phyloP scores from a whole-genome alignment of 768 basidiomycete genomes.

The Gelatoporia subvermispora region DNA sequence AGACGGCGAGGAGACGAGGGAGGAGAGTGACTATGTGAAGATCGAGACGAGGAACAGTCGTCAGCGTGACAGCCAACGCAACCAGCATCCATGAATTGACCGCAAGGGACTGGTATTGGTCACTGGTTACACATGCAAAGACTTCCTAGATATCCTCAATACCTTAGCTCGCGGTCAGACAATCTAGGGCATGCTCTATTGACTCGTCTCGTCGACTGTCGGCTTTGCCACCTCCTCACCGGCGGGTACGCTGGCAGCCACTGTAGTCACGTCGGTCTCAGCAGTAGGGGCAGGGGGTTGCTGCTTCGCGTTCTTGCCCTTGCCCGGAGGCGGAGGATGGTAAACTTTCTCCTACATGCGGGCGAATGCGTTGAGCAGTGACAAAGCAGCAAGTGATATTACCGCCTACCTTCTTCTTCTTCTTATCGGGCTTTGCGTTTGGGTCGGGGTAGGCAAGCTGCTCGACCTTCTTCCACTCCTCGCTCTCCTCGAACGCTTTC shows the following conservation, averaged over 20 bases:
- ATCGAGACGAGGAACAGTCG: slow-evolving; percentile 72
- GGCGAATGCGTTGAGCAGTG: neutral
- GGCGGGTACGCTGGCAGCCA: neutral
- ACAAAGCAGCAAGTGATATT: no score
- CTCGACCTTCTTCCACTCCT: slow-evolving; percentile 78
- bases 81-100: neutral
- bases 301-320: slow-evolving; percentile 52
- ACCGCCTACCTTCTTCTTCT: slow-evolving; percentile 53
- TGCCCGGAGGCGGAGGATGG: slow-evolving; percentile 79
- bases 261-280: slow-evolving; percentile 4
- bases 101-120: no score
- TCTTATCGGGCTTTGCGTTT: slow-evolving; percentile 54
- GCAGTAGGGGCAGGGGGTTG: slow-evolving; percentile 15
- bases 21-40: slow-evolving; percentile 78
- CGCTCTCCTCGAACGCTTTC: slow-evolving; percentile 65
- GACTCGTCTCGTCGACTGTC: no score
- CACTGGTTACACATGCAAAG: no score
- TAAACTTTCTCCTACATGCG: slow-evolving; percentile 65
- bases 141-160: no score
- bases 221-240: neutral
- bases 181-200: no score
- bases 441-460: slow-evolving; percentile 82
- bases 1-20: slow-evolving; percentile 37
- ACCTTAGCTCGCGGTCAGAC: no score
- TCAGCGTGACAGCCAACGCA: slow-evolving; percentile 28